Base-by-base conservation (phyloP, 1,139 yeast genomes). In the Groenewaldozyma sp. region DNA sequence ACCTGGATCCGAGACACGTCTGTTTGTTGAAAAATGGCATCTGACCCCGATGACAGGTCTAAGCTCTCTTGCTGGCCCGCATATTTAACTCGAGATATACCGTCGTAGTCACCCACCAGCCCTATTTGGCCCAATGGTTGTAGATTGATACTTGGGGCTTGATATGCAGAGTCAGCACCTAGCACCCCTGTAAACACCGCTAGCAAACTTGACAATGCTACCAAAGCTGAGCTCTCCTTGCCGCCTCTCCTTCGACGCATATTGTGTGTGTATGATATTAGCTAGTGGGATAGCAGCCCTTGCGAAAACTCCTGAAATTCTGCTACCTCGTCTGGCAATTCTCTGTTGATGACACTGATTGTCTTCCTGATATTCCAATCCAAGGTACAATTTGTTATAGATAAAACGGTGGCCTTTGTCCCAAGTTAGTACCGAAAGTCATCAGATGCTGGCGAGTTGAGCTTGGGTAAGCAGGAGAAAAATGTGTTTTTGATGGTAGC, bases 101-200 rank as follows among this genome's bases (percentile, higher is more conserved):
- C 76, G 44, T 74, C 72, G 50, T 75, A 81, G 31, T 69, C 63
- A 7, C 95, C 95, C 38, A 82, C 68, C 14, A 83, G 51, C 4
- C 81, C 78, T 37, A 84, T 61, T 42, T 66, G 47, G 5, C 70
- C 70, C n/a, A 63, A 46, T 16, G 45, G 38, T 14, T 43, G 45
- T 11, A 47, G 43, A 36, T 58, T 47, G 20, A 61, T 45, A 17
- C 45, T 38, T 2, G 64, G 64, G 27, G 48, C 44, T 18, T 42
- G 40, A 18, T 16, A 29, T 4, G 33, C 14, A n/a, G n/a, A n/a
- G 13, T 29, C 33, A 9, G 33, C 20, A 11, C 26, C 26, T 7
- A 22, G 26, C 11, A 11, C 11, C 10, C 26, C 26, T 7, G 26
- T 22, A 7, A 22, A 22, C 10, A 7, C 11, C 10, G 26, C 7